Evolutionary conservation across 371 early-diverging fungal species (phyloP).

Genomic region (Mortierella sp.): DNA sequence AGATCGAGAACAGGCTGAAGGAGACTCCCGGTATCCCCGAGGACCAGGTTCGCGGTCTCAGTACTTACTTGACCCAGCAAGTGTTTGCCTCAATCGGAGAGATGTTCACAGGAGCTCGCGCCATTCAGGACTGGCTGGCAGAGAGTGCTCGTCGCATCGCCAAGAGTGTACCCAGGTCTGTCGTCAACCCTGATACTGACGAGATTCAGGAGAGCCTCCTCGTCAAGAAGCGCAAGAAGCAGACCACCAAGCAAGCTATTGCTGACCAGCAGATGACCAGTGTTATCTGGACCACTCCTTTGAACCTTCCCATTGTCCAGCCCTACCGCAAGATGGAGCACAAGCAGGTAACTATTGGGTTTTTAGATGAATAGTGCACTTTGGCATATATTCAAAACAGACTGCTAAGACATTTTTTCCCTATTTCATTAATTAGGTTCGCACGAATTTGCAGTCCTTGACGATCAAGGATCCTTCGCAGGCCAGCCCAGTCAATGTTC

Average conservation of each 20-base stretch:
- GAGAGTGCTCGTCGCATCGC: conserved; percentile 90
- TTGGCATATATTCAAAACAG: not conserved
- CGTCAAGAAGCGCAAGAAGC: conserved; percentile 29
- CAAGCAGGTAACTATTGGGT: conserved; percentile 63
- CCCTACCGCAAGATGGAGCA: conserved; percentile 89
- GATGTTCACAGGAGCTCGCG: conserved; percentile 92
- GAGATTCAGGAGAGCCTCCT: conserved; percentile 54
- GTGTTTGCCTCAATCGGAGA: conserved; percentile 92
- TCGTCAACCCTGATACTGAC: conserved; percentile 61
- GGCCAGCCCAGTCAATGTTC: conserved; percentile 87
- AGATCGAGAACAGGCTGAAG: conserved; percentile 88
- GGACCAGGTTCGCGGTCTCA: conserved; percentile 65
- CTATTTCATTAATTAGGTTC: conserved; percentile 23
- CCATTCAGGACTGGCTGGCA: conserved; percentile 96
- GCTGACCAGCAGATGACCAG: conserved; percentile 81
- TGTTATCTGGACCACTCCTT: conserved; percentile 98
- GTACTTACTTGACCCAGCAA: conserved; percentile 84
- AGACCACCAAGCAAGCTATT: conserved; percentile 42
- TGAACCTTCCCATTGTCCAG: conserved; percentile 96
- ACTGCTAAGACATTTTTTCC: not conserved
- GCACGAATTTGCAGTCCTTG: conserved; percentile 88
- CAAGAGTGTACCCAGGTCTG: conserved; percentile 74
- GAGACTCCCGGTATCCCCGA: conserved; percentile 77
- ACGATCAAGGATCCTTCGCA: conserved; percentile 79
- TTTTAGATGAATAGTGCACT: not conserved